These are phyloP conservation scores for Tetrapisispora nanseiensis DNA, from an alignment of 805 yeast genomes.

Conservation along the genomic window DNA sequence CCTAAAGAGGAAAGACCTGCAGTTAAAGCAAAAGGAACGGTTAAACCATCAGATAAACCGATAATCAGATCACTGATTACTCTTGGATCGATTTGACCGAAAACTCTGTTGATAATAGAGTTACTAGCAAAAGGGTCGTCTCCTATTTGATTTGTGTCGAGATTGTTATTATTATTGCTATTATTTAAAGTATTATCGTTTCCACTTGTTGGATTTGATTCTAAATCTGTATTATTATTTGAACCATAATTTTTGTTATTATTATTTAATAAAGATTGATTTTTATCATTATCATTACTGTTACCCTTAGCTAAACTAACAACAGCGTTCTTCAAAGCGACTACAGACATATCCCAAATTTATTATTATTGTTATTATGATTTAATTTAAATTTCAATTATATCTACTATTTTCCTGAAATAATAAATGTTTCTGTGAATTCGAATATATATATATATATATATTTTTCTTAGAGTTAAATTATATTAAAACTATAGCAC, in stretches of 20 bases:
- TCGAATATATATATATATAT: not conserved
- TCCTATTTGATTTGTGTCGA: not conserved
- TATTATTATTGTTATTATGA: not conserved
- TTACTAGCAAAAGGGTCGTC: not conserved
- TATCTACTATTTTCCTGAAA: not conserved
- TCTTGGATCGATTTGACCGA: slow-evolving; percentile 68
- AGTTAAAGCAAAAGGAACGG: slow-evolving; percentile 94
- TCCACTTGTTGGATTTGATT: slow-evolving; percentile 3
- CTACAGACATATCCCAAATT: slow-evolving; percentile 27
- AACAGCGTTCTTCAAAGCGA: slow-evolving; percentile 25
- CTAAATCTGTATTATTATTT: slow-evolving; percentile 7
- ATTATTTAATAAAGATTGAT: slow-evolving; percentile 14
- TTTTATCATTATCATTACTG: slow-evolving; percentile 5
- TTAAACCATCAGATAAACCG: slow-evolving; percentile 88
- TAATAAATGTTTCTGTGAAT: not conserved
- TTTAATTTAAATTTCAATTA: not conserved
- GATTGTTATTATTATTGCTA: slow-evolving; percentile 1
- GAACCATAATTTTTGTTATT: slow-evolving; percentile 9
- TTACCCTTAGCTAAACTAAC: slow-evolving; percentile 5
- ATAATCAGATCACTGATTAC: slow-evolving; percentile 87
- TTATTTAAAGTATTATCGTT: not conserved
- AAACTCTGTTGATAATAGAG: slow-evolving; percentile 23
- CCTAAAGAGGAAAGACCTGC: slow-evolving; percentile 91
- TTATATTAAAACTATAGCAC: too few relatives aligned
- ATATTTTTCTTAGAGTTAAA: too few relatives aligned